Evolutionary conservation across 257 asterid genomes (phyloP), one percentile per base, ranked within the genome.

Genomic region (Ligustrum vulgare): DNA sequence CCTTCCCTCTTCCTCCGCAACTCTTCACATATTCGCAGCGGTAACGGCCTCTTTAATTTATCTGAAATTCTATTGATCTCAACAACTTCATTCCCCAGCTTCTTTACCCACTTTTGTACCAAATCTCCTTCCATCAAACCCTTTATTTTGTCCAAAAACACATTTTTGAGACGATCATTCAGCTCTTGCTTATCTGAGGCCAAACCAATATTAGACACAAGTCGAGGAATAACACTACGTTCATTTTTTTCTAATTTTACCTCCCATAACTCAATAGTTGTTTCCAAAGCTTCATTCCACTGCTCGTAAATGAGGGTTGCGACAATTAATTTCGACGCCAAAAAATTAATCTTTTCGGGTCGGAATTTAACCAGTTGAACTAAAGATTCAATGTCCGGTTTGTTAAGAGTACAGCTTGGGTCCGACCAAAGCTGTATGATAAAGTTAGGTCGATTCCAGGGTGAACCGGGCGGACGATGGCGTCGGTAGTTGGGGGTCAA

Each of bases 101-200:
- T 88, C 67, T 76, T 72, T 80, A 31, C 23, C 91, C 93, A 88
- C 47, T 66, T 86, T 66, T 77, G 75, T 75, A 91, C 90, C 58
- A 78, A 69, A 32, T 78, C 82, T 43, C 89, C 92, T 33, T 81
- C 85, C 51, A 82, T 32, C 65, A 92, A 67, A 13, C 68, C 77
- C 47, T 77, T 68, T 84, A 93, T 70, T 58, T 85, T 84, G 75
- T 70, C 80, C 71, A 89, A 2, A 69, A 94, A 94, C 76, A 88
- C 25, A 18, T 47, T 22, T 75, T 79, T 84, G 68, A 92, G 73
- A 35, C 82, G 81, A 58, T 80, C 86, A 60, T 72, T 77, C 82
- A 92, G 68, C 78, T 94, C 99, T 16, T 39, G 79, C 86, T 78
- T 86, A 82, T 94, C 98, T 0, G 98, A 94, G 0, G 94, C 80